Evolutionary conservation across 78 protist species (phyloP).

Genomic region (Salpingoeca rosetta): DNA sequence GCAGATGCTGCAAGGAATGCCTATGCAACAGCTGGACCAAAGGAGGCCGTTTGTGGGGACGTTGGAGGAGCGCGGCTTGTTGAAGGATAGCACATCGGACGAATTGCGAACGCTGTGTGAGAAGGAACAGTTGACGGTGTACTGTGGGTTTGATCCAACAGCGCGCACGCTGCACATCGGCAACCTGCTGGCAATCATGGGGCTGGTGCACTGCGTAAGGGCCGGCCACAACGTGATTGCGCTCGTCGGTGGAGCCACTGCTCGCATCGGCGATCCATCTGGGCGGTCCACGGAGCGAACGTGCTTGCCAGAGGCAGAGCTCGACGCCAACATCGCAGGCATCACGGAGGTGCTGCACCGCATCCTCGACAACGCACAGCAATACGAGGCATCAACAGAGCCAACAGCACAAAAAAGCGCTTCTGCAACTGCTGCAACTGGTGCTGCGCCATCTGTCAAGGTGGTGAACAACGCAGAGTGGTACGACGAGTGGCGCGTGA

Average conservation of each 20-base stretch:
- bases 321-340: not conserved
- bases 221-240: conserved; percentile 23
- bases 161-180: conserved; percentile 79
- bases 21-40: too few relatives aligned
- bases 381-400: not conserved
- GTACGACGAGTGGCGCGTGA: conserved; percentile 21
- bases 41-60: not conserved
- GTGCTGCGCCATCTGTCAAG: not conserved
- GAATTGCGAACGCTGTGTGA: not conserved
- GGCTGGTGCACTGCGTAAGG: conserved; percentile 35
- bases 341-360: not conserved
- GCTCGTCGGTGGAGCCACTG: conserved; percentile 80
- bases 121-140: conserved; percentile 20
- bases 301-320: conserved; percentile 8
- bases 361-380: not conserved
- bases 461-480: conserved; percentile 68
- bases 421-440: too few relatives aligned
- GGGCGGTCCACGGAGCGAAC: conserved; percentile 62
- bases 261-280: conserved; percentile 74
- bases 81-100: not conserved
- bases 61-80: not conserved
- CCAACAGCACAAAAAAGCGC: too few relatives aligned
- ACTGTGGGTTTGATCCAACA: conserved; percentile 83
- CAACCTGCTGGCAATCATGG: conserved; percentile 52
- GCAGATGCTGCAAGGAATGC: not conserved